Conservation (phyloP, 805 yeast species). For the Blastobotrys americana region DNA sequence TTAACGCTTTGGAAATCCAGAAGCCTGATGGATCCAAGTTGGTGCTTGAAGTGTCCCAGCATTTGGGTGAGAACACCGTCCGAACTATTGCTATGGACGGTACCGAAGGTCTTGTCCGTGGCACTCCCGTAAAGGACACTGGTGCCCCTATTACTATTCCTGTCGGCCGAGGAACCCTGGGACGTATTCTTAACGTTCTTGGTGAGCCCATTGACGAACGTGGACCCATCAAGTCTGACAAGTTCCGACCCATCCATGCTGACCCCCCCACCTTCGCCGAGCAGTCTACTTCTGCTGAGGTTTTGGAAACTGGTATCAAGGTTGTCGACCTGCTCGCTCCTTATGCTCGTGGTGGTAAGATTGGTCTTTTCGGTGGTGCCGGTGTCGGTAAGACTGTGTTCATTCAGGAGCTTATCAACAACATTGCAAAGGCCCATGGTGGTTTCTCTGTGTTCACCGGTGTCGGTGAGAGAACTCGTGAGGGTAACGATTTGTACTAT, state of each 20-base stretch:
- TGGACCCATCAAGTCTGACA: conserved; percentile 92
- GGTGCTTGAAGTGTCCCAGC: conserved; percentile 98
- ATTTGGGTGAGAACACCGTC: conserved; percentile 99
- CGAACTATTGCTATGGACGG: conserved; percentile 99
- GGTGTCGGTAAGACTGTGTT: conserved; percentile 99
- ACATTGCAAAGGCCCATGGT: conserved; percentile 99
- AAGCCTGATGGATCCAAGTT: conserved; percentile 65
- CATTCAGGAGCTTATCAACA: conserved; percentile 98
- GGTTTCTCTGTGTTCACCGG: conserved; percentile 99
- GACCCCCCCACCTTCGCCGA: conserved; percentile 95
- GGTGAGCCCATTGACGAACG: conserved; percentile 99
- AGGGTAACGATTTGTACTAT: conserved; percentile 99
- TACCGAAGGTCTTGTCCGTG: conserved; percentile 99
- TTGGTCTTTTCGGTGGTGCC: conserved; percentile 99
- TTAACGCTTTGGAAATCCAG: conserved; percentile 90
- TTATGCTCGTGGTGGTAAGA: conserved; percentile 99
- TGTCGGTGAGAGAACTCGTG: conserved; percentile 99
- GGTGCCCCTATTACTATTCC: conserved; percentile 99
- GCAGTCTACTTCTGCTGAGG: conserved; percentile 97
- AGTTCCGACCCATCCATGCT: conserved; percentile 97
- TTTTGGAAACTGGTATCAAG: conserved; percentile 98
- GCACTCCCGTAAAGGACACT: conserved; percentile 83
- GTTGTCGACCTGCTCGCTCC: conserved; percentile 99
- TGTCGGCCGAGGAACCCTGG: conserved; percentile 98
- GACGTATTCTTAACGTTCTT: conserved; percentile 93